Conservation (phyloP, 2,329 filamentous ascomycete species). For the Arthrobotrys sinensis region DNA sequence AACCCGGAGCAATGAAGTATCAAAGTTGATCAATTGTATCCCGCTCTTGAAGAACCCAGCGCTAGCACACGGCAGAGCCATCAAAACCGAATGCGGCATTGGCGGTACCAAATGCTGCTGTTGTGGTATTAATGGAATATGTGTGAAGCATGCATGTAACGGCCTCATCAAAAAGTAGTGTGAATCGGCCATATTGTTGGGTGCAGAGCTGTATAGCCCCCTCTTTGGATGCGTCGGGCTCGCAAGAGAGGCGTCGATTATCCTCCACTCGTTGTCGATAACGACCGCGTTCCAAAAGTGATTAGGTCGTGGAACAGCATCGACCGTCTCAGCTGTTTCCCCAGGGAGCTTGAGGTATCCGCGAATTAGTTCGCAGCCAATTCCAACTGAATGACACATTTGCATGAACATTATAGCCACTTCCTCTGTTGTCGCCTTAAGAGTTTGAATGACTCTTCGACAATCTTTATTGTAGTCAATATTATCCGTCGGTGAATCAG, state of each 20-base stretch:
- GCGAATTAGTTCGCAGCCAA: slow-evolving; percentile 87
- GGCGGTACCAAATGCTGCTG: slow-evolving; percentile 95
- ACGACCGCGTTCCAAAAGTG: slow-evolving; percentile 98
- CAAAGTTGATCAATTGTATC: slow-evolving; percentile 87
- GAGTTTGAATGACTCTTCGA: slow-evolving; percentile 84
- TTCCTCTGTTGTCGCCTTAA: slow-evolving; percentile 88
- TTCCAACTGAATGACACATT: slow-evolving; percentile 91
- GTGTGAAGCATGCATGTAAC: slow-evolving; percentile 92
- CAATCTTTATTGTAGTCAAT: slow-evolving; percentile 85
- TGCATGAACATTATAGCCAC: slow-evolving; percentile 89
- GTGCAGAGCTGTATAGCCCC: slow-evolving; percentile 80
- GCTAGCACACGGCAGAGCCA: slow-evolving; percentile 87
- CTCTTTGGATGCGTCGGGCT: slow-evolving; percentile 90
- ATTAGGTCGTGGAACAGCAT: slow-evolving; percentile 86
- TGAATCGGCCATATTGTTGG: slow-evolving; percentile 79
- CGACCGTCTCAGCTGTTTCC: slow-evolving; percentile 80
- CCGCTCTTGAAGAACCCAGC: slow-evolving; percentile 88
- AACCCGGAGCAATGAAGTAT: slow-evolving; percentile 86
- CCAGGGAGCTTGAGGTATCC: slow-evolving; percentile 94
- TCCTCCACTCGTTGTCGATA: slow-evolving; percentile 94
- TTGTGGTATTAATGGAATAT: slow-evolving; percentile 86
- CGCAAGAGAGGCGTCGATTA: slow-evolving; percentile 93
- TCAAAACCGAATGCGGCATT: slow-evolving; percentile 85
- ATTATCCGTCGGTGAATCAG: slow-evolving; percentile 73
- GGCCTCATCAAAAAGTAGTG: slow-evolving; percentile 97